Evolutionary conservation across 2,329 filamentous ascomycete species (phyloP), one percentile per base, ranked within the genome.

Genomic region (Cercospora nicotianae): DNA sequence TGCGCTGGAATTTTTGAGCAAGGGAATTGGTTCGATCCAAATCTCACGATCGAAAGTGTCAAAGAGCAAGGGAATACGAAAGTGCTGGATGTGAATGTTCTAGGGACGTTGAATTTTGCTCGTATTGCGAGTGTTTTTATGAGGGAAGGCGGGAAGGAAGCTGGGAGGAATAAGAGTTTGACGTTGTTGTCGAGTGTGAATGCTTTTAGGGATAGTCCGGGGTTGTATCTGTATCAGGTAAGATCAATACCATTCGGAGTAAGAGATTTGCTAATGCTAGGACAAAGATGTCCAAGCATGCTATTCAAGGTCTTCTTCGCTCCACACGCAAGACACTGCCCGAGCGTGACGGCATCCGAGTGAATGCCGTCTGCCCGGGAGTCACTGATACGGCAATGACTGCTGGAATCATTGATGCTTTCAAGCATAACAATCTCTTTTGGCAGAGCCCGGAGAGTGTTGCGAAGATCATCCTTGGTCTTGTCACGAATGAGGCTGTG

Each of bases 51-150:
- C 13, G 79, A 82, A 39, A 80, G 76, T 8, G 78, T 86, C 23
- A 73, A 76, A 75, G 1, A 73, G 77, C 3, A 73, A 78, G 62
- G 78, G 0, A 73, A 79, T 4, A 75, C 78, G 39, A 79, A 79
- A 67, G 78, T 80, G 3, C 73, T 85, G 12, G 81, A 84, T 45
- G 80, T 86, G 64, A 85, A 86, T 69, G 77, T 86, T 1, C 60
- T 68, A 9, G 70, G 70, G 9, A 67, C 68, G 5, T 69, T 85
- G 20, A 79, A 82, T 42, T 84, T 86, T 67, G 77, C 81, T 16
- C 79, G 84, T 1, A 81, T 86, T 18, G 84, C 84, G 1, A 77
- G 81, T 20, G 84, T 83, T 3, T 86, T 84, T 69, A 78, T 86
- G 48, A 79, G 80, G 23, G 79, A 84, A 76, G 69, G 76, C 76